These are phyloP conservation scores for Fusarium lyarnte DNA, from an alignment of 2,329 filamentous ascomycete species.

Conservation along the genomic window DNA sequence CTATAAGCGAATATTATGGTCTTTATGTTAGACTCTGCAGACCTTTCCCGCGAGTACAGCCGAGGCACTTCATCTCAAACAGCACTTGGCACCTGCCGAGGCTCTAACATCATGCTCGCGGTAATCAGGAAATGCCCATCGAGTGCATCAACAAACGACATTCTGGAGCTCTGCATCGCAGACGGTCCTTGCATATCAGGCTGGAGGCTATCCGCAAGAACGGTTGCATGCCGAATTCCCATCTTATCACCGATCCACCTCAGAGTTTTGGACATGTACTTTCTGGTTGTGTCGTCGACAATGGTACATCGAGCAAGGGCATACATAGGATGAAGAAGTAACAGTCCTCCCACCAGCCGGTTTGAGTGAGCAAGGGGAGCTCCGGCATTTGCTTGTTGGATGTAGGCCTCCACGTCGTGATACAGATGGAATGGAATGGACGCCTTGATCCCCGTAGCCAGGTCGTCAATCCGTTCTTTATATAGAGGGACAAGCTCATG, in stretches of 20 bases:
- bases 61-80: neutral
- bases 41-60: fast-evolving
- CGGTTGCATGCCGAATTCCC: constrained; percentile 2
- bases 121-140: constrained; percentile 17
- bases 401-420: neutral
- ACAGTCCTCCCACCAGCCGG: neutral
- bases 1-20: neutral
- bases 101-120: constrained; percentile 12
- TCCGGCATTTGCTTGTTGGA: neutral
- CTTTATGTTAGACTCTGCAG: neutral
- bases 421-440: constrained; percentile 10
- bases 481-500: neutral
- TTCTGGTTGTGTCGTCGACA: neutral
- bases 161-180: neutral
- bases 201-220: neutral
- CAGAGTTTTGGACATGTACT: neutral
- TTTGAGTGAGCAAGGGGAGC: neutral
- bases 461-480: neutral
- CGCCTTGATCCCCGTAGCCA: neutral
- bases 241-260: constrained; percentile 1
- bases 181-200: neutral
- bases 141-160: constrained; percentile 6
- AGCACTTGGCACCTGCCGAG: neutral
- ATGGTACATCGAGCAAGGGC: constrained; percentile 1
- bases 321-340: constrained; percentile 7